Conservation (phyloP, 2,329 filamentous ascomycete species). For the Colletotrichum sp. region DNA sequence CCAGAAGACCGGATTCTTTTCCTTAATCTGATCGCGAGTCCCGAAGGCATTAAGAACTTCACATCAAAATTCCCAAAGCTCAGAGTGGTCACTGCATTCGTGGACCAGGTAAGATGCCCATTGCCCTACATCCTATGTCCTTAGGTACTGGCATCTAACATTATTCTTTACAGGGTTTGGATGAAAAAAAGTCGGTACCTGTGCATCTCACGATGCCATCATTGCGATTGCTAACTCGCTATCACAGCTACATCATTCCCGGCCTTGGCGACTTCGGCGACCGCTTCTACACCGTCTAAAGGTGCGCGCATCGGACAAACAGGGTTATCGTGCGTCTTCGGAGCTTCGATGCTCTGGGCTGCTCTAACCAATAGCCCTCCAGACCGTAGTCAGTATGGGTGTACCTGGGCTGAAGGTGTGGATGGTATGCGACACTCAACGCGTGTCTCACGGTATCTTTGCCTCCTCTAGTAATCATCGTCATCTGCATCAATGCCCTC, state of each 20-base stretch:
- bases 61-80: constrained; percentile 87
- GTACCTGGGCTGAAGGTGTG: neutral
- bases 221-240: constrained; percentile 38
- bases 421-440: neutral
- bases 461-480: constrained; percentile 55
- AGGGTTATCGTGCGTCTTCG: neutral
- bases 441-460: neutral
- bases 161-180: constrained; percentile 67
- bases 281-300: constrained; percentile 88
- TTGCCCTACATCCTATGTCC: neutral
- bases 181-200: constrained; percentile 88
- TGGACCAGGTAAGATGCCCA: constrained; percentile 71
- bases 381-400: neutral
- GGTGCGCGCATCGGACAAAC: neutral
- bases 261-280: constrained; percentile 96
- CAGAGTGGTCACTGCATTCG: constrained; percentile 92
- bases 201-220: constrained; percentile 11
- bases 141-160: neutral
- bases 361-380: neutral
- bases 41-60: constrained; percentile 89
- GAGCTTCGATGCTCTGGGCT: neutral
- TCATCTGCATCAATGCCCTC: constrained; percentile 60
- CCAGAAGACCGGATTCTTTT: constrained; percentile 96
- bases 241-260: constrained; percentile 87
- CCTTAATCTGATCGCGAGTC: constrained; percentile 96